A percentile compares a stretch with the other conserved stretches of the same genome.
These are phyloP conservation scores for Mayamaea pseudoterrestris DNA, from an alignment of 108 stramenopile species.

Conservation along the genomic window DNA sequence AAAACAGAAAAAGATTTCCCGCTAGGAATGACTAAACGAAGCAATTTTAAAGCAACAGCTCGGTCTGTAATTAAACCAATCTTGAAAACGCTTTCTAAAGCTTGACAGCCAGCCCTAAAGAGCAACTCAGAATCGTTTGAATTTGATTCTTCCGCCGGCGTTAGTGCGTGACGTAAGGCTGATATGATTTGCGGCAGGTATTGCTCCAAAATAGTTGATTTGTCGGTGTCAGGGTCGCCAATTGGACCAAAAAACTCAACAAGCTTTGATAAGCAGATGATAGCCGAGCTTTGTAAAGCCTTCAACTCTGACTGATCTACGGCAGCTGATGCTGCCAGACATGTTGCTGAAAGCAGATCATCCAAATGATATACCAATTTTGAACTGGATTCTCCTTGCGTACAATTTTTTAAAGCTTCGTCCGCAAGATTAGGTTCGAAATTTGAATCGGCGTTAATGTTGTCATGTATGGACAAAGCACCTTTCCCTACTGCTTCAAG, in stretches of 20 bases:
- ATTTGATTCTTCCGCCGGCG: slow-evolving; percentile 23
- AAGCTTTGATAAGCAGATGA: slow-evolving; percentile 32
- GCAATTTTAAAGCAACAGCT: too few species aligned
- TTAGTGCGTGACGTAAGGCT: slow-evolving; percentile 57
- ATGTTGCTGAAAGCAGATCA: slow-evolving; percentile 28
- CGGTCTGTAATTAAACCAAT: slow-evolving; percentile 37
- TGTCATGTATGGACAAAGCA: too few species aligned
- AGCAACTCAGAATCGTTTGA: slow-evolving; percentile 26
- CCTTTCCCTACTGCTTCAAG: too few species aligned
- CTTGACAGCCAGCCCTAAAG: slow-evolving; percentile 49
- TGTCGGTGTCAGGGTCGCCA: slow-evolving; percentile 51
- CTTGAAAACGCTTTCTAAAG: slow-evolving; percentile 36
- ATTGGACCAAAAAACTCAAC: slow-evolving; percentile 42
- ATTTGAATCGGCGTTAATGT: too few species aligned
- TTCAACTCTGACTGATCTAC: slow-evolving; percentile 65
- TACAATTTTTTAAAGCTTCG: too few species aligned
- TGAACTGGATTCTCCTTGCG: too few species aligned
- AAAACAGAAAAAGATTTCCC: not conserved
- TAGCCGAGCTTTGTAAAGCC: slow-evolving; percentile 45
- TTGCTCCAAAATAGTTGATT: slow-evolving; percentile 38
- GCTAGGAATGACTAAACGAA: too few species aligned
- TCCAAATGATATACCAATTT: slow-evolving; percentile 4
- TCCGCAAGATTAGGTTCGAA: too few species aligned
- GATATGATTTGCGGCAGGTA: slow-evolving; percentile 71
- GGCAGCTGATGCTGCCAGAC: slow-evolving; percentile 47